Percentiles rank a stretch among this genome's conserved stretches.
These are phyloP conservation scores for Coniosporium apollinis DNA, from an alignment of 495 filamentous ascomycete genomes.

Conservation along the genomic window DNA sequence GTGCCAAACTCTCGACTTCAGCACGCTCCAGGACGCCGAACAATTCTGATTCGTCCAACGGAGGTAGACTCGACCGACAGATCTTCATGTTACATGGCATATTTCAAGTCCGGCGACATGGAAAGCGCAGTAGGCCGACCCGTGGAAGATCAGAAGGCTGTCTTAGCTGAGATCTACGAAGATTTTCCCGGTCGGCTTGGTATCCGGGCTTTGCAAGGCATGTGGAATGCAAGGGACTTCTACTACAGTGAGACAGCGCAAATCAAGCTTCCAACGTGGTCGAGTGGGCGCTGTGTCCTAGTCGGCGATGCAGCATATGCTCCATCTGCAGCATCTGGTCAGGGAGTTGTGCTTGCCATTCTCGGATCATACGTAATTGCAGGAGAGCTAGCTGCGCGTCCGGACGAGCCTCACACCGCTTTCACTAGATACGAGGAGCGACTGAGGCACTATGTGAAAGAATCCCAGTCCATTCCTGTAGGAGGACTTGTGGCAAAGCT, in stretches of 20 bases:
- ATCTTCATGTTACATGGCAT: too few relatives aligned
- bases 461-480: conserved; percentile 22
- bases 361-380: conserved; percentile 14
- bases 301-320: conserved; percentile 21
- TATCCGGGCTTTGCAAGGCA: too few relatives aligned
- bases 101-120: too few relatives aligned
- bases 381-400: conserved; percentile 12
- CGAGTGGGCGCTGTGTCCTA: conserved; percentile 12
- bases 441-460: conserved; percentile 27
- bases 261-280: conserved; percentile 24
- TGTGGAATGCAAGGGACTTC: conserved; percentile 30
- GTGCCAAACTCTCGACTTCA: conserved; percentile 1
- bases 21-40: neutral
- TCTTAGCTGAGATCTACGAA: too few relatives aligned
- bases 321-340: conserved; percentile 12
- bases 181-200: too few relatives aligned
- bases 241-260: conserved; percentile 31
- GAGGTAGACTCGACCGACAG: too few relatives aligned
- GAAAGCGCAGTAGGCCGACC: too few relatives aligned
- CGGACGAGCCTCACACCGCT: conserved; percentile 19
- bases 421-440: conserved; percentile 26
- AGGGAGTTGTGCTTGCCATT: conserved; percentile 9
- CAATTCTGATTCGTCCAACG: neutral
- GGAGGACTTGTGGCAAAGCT: neutral
- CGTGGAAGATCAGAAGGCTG: too few relatives aligned